Percentiles rank a stretch among this genome's conserved stretches.
Conservation (phyloP, 169 alveolate genomes). For the Plasmodium vinckei region DNA sequence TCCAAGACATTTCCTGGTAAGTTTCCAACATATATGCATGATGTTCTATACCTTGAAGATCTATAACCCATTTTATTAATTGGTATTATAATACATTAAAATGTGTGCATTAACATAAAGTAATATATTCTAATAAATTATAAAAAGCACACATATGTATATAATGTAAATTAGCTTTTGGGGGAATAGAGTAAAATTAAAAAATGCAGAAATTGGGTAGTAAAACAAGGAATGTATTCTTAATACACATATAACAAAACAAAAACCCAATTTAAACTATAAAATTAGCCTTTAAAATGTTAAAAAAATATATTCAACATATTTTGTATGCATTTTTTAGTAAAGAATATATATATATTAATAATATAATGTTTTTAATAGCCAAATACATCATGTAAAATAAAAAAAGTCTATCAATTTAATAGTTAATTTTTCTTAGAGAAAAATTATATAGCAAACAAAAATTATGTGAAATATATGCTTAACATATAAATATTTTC, state of each 20-base stretch:
- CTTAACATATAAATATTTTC: not conserved
- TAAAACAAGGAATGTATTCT: constrained; percentile 6
- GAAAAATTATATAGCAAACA: constrained; percentile 2
- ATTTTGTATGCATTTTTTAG: constrained; percentile 31
- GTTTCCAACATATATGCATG: constrained; percentile 83
- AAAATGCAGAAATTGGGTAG: constrained; percentile 6
- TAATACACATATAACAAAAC: constrained; percentile 55
- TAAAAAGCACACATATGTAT: constrained; percentile 12
- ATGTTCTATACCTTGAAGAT: constrained; percentile 77
- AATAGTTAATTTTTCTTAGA: constrained; percentile 12
- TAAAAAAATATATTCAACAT: constrained; percentile 44
- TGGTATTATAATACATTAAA: constrained; percentile 47
- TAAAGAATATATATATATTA: constrained; percentile 18
- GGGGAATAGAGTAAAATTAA: constrained; percentile 1
- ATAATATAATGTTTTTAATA: constrained; percentile 8
- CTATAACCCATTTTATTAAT: constrained; percentile 78
- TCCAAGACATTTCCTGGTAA: constrained; percentile 81
- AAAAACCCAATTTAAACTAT: constrained; percentile 32
- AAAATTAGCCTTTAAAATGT: constrained; percentile 16
- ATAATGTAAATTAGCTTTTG: not conserved
- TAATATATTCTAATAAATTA: constrained; percentile 38
- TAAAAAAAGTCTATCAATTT: constrained; percentile 43
- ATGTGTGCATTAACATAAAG: constrained; percentile 13
- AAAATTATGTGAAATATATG: constrained; percentile 7
- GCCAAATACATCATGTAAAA: constrained; percentile 4